phyloP scores from a whole-genome alignment of 2,329 filamentous ascomycete species.

The Neonectria faginata region DNA sequence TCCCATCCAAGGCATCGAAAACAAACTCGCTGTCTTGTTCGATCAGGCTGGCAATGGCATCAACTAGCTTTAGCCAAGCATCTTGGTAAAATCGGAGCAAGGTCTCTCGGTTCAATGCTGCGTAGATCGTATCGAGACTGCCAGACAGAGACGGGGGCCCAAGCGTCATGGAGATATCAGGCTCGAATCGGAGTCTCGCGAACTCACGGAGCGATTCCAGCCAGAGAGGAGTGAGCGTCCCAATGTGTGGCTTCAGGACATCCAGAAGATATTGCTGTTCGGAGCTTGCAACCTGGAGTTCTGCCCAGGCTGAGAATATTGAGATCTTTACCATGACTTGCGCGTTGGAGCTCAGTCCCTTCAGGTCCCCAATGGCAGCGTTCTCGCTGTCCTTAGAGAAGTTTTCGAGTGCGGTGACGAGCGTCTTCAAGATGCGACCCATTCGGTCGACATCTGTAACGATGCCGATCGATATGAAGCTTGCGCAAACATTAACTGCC shows the following conservation, averaged over 20 bases:
- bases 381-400: slow-evolving; percentile 86
- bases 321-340: slow-evolving; percentile 99
- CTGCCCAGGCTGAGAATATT: slow-evolving; percentile 96
- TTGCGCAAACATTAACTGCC: slow-evolving; percentile 97
- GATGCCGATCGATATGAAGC: slow-evolving; percentile 96
- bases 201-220: slow-evolving; percentile 93
- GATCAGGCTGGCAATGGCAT: slow-evolving; percentile 96
- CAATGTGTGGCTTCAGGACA: slow-evolving; percentile 90
- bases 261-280: slow-evolving; percentile 91
- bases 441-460: slow-evolving; percentile 98
- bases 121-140: slow-evolving; percentile 93
- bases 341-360: slow-evolving; percentile 92
- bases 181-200: slow-evolving; percentile 92
- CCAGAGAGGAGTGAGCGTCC: slow-evolving; percentile 92
- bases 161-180: slow-evolving; percentile 92
- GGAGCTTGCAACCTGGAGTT: slow-evolving; percentile 92
- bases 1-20: slow-evolving; percentile 95
- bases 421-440: slow-evolving; percentile 94
- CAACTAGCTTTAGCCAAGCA: slow-evolving; percentile 94
- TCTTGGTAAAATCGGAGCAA: slow-evolving; percentile 96
- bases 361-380: slow-evolving; percentile 90
- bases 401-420: slow-evolving; percentile 91
- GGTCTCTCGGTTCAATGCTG: slow-evolving; percentile 93
- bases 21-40: slow-evolving; percentile 98
- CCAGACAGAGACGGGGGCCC: slow-evolving; percentile 84